Conservation (phyloP, 495 filamentous ascomycete genomes). For the Oidiodendron maius region DNA sequence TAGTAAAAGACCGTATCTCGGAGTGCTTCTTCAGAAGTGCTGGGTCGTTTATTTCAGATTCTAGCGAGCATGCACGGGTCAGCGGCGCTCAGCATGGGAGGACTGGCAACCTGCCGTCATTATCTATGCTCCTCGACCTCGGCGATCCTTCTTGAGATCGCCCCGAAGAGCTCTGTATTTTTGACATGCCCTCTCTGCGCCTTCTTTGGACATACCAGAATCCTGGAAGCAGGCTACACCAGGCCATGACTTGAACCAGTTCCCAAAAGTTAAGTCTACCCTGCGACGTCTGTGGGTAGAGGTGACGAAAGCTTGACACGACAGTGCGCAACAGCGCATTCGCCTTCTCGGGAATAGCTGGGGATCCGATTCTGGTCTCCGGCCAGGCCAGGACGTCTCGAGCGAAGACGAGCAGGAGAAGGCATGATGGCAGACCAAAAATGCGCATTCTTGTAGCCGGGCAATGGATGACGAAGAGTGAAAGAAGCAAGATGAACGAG, state of each 20-base stretch:
- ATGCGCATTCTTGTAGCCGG: background rate
- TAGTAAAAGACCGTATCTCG: conserved; percentile 62
- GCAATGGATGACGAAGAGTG: background rate
- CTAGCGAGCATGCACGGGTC: conserved; percentile 2
- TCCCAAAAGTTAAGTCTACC: conserved; percentile 8
- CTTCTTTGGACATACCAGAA: conserved; percentile 12
- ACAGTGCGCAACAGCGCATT: conserved; percentile 7
- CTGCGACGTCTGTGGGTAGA: conserved; percentile 12
- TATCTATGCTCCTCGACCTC: conserved; percentile 1
- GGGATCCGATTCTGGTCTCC: conserved; percentile 6
- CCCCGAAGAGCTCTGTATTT: conserved; percentile 6
- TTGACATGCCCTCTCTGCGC: conserved; percentile 7
- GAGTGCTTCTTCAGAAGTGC: conserved; percentile 73
- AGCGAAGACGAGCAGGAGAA: conserved; percentile 6
- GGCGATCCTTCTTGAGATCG: background rate
- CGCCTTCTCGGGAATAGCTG: background rate
- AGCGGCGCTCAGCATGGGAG: background rate
- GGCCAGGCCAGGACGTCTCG: background rate
- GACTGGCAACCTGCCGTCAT: conserved; percentile 7
- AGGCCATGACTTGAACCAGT: conserved; percentile 6
- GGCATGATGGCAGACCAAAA: conserved; percentile 8
- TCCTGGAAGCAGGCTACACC: conserved; percentile 16
- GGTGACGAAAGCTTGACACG: conserved; percentile 2
- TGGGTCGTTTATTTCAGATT: conserved; percentile 53
- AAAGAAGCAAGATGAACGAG: background rate